phyloP scores from a whole-genome alignment of 2,329 filamentous ascomycete species.

The Aspergillus sp. region DNA sequence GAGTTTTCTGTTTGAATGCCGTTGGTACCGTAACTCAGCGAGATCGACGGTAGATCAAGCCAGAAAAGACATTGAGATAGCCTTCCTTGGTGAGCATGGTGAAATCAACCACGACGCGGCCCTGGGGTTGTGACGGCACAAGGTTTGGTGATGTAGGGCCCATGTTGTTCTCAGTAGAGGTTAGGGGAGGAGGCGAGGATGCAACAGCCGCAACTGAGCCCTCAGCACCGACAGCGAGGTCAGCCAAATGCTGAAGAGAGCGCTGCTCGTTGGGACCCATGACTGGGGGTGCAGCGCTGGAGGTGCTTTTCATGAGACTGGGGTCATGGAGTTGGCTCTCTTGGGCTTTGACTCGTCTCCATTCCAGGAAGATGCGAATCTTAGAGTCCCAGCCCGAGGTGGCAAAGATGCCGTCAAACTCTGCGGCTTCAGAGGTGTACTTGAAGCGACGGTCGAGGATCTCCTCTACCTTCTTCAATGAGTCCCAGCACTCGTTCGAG shows the following conservation, averaged over 20 bases:
- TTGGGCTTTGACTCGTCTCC: conserved; percentile 30
- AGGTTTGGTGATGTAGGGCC: conserved; percentile 21
- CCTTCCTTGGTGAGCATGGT: conserved; percentile 37
- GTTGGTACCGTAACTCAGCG: conserved; percentile 13
- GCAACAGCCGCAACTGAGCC: conserved; percentile 28
- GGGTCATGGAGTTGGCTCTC: conserved; percentile 26
- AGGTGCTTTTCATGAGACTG: conserved; percentile 11
- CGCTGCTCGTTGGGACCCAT: conserved; percentile 40
- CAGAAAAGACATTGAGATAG: conserved; percentile 38
- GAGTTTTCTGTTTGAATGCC: background rate
- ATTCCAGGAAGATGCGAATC: conserved; percentile 36
- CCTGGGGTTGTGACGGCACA: conserved; percentile 19
- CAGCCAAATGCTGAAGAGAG: conserved; percentile 40
- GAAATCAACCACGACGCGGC: conserved; percentile 34
- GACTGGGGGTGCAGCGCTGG: conserved; percentile 23
- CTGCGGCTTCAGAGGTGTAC: conserved; percentile 18
- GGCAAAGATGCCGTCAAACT: conserved; percentile 36
- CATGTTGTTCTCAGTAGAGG: conserved; percentile 18
- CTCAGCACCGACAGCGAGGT: conserved; percentile 40
- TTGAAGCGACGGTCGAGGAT: conserved; percentile 44
- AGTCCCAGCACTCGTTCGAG: conserved; percentile 33
- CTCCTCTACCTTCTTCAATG: conserved; percentile 48
- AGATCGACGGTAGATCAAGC: conserved; percentile 27
- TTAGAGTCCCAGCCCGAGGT: conserved; percentile 37
- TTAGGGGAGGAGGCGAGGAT: conserved; percentile 21